Conservation (phyloP, 371 early-diverging fungal species). For the Rhizopus sp. region DNA sequence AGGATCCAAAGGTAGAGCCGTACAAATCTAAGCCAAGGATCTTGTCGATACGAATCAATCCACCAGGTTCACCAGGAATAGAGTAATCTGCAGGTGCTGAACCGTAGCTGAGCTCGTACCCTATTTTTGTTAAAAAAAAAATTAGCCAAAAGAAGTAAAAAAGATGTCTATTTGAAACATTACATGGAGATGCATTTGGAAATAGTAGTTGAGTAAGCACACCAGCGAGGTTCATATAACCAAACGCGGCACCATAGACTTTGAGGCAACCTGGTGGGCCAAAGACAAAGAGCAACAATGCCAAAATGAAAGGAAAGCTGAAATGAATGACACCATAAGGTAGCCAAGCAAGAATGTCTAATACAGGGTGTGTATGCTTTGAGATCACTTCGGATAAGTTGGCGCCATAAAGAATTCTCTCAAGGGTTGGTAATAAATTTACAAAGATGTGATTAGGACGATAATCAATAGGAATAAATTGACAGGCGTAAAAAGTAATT, state of each 20-base stretch:
- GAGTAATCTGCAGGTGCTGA: slow-evolving; percentile 66
- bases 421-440: slow-evolving; percentile 65
- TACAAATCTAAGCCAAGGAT: slow-evolving; percentile 69
- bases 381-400: slow-evolving; percentile 68
- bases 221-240: slow-evolving; percentile 72
- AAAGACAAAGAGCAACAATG: slow-evolving; percentile 46
- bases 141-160: not conserved
- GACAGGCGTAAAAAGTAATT: slow-evolving; percentile 63
- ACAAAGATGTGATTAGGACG: slow-evolving; percentile 68
- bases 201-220: slow-evolving; percentile 69
- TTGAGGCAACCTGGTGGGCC: slow-evolving; percentile 56
- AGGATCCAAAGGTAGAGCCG: slow-evolving; percentile 65
- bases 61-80: slow-evolving; percentile 74
- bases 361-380: slow-evolving; percentile 45
- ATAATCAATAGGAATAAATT: slow-evolving; percentile 61
- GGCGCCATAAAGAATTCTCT: slow-evolving; percentile 69
- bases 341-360: slow-evolving; percentile 73
- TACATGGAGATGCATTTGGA: slow-evolving; percentile 79
- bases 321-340: slow-evolving; percentile 80
- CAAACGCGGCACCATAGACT: slow-evolving; percentile 63
- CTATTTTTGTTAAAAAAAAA: slow-evolving; percentile 23
- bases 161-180: slow-evolving; percentile 22
- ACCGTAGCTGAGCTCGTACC: slow-evolving; percentile 66
- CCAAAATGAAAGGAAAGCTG: slow-evolving; percentile 62
- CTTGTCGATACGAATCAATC: slow-evolving; percentile 71